phyloP scores from a whole-genome alignment of 2,329 filamentous ascomycete genomes.

The Aspergillus sp. region DNA sequence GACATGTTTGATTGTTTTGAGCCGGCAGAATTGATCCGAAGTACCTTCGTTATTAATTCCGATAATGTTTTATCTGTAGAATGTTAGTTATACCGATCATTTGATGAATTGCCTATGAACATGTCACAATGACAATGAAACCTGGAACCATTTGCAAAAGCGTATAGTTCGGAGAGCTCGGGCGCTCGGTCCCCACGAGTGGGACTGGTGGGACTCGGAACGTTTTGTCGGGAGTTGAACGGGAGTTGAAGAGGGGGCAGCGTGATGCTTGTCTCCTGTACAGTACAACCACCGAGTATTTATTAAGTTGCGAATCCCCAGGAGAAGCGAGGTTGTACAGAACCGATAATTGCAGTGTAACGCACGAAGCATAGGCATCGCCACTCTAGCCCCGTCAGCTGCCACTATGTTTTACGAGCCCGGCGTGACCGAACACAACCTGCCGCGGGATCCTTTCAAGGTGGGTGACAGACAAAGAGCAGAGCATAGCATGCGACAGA shows the following conservation, averaged over 20 bases:
- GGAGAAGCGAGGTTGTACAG: neutral
- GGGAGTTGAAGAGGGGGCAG: neutral
- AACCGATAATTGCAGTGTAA: neutral
- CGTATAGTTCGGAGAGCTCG: neutral
- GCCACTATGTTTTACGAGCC: slow-evolving; percentile 54
- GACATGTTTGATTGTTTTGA: too few relatives aligned
- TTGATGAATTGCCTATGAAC: too few relatives aligned
- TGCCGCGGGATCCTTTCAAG: slow-evolving; percentile 59
- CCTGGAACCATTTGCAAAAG: too few relatives aligned
- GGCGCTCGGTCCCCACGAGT: neutral
- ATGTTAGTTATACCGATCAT: too few relatives aligned
- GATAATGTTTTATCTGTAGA: too few relatives aligned
- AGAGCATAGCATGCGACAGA: neutral
- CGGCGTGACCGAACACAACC: slow-evolving; percentile 51
- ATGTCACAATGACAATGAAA: too few relatives aligned
- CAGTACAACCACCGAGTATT: neutral
- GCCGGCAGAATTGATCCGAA: too few relatives aligned
- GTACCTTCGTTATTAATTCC: too few relatives aligned
- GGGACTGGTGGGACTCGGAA: neutral
- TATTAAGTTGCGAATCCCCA: neutral
- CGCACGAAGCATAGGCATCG: neutral
- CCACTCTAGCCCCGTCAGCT: neutral
- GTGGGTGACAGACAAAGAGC: slow-evolving; percentile 22
- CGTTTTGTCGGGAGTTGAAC: neutral
- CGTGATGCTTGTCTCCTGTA: neutral